These are phyloP conservation scores for Aegilops sharonensis DNA, from an alignment of 176 grass and related monocot genomes.

Conservation along the genomic window DNA sequence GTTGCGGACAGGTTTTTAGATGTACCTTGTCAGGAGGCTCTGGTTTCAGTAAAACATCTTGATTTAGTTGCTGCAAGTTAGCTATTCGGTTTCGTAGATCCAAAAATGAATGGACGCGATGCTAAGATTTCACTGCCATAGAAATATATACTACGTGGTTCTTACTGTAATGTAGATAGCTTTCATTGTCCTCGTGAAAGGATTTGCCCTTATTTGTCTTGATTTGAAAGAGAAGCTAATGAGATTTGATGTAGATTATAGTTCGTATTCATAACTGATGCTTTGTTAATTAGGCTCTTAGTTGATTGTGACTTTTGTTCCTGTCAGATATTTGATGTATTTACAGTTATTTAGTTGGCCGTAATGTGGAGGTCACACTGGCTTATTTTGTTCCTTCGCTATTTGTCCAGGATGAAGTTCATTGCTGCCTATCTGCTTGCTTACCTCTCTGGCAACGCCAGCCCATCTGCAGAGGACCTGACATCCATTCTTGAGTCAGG, in stretches of 20 bases:
- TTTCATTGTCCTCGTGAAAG: no score
- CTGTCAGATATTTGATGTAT: neutral
- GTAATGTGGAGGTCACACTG: neutral
- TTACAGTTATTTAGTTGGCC: neutral
- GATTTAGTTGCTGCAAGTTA: no score
- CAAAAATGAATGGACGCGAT: neutral
- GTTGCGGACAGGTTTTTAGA: neutral
- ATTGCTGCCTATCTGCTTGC: slow-evolving; percentile 52
- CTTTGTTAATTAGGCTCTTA: no score
- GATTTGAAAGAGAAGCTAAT: no score
- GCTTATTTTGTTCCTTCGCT: neutral
- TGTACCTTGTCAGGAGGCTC: neutral
- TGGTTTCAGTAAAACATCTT: neutral
- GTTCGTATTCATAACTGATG: no score
- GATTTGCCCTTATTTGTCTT: no score
- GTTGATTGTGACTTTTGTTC: neutral
- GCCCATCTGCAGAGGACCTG: slow-evolving; percentile 39
- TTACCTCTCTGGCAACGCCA: slow-evolving; percentile 39
- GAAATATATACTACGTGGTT: neutral
- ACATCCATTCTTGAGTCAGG: slow-evolving; percentile 39
- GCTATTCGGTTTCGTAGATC: neutral
- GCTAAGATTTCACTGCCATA: neutral
- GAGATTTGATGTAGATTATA: no score
- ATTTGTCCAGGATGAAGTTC: slow-evolving; percentile 44
- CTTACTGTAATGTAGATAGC: no score